Conservation (phyloP, 2,329 filamentous ascomycete species). For the Ophiostoma angusticollis region DNA sequence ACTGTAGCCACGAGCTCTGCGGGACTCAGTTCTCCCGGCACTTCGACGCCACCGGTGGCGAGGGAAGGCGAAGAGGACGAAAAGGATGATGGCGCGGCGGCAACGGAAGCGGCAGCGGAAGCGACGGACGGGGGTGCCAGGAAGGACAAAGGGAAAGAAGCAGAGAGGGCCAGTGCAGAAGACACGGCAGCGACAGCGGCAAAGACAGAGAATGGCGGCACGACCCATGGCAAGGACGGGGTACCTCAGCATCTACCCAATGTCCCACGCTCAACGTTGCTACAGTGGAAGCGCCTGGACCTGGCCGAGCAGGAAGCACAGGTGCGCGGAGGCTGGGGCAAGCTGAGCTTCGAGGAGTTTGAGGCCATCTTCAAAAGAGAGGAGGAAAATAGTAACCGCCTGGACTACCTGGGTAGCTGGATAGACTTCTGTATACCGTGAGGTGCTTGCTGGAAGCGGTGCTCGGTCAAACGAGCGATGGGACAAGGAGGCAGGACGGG, state of each 20-base stretch:
- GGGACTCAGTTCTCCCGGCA: constrained; percentile 1
- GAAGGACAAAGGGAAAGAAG: not conserved
- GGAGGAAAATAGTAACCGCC: constrained; percentile 46
- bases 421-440: constrained; percentile 66
- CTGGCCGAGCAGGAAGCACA: constrained; percentile 55
- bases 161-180: constrained; percentile 2
- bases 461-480: no score
- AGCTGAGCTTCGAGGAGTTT: constrained; percentile 69
- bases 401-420: constrained; percentile 81
- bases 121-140: not conserved
- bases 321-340: constrained; percentile 64
- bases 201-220: constrained; percentile 5
- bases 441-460: no score
- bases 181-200: constrained; percentile 1
- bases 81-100: not conserved
- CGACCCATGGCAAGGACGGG: not conserved
- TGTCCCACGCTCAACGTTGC: constrained; percentile 25
- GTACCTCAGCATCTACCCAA: not conserved
- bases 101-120: not conserved
- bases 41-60: not conserved
- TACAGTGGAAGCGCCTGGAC: constrained; percentile 44
- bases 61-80: not conserved
- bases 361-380: constrained; percentile 58
- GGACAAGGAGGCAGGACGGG: no score
- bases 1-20: constrained; percentile 9